Percentiles rank a stretch among this genome's conserved stretches.
Evolutionary conservation across 1,284 basidiomycete genomes (phyloP).

Genomic region (Rhodotorula sp.): DNA sequence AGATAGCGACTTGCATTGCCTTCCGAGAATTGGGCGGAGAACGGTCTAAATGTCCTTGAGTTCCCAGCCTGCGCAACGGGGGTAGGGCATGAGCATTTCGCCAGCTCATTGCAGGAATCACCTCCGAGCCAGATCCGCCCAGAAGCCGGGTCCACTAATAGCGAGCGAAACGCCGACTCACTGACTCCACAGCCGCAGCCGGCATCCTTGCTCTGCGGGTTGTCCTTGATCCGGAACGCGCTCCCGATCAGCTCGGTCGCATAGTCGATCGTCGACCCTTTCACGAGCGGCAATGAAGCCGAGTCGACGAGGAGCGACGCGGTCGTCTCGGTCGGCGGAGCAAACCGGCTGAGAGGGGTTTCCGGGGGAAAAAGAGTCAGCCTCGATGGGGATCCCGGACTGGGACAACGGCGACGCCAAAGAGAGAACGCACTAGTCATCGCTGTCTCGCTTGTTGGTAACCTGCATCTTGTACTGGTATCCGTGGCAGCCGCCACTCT

Average conservation of each 20-base stretch:
- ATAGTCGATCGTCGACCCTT: conserved; percentile 80
- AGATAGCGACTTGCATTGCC: too few relatives aligned
- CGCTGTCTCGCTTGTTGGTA: conserved; percentile 57
- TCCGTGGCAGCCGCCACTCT: conserved; percentile 87
- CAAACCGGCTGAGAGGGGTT: conserved; percentile 26
- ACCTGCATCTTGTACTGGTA: conserved; percentile 88
- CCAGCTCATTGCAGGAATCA: too few relatives aligned
- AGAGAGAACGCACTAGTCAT: conserved; percentile 69
- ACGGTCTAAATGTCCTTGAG: conserved; percentile 19
- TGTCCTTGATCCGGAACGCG: conserved; percentile 72
- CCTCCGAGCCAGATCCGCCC: not conserved
- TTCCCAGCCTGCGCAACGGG: conserved; percentile 23
- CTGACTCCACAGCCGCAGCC: conserved; percentile 89
- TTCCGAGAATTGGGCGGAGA: not conserved
- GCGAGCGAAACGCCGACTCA: conserved; percentile 14
- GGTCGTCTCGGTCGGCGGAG: not conserved
- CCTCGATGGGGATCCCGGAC: not conserved
- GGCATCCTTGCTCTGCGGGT: conserved; percentile 71
- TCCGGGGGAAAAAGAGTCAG: too few relatives aligned
- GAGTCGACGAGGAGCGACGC: conserved; percentile 68
- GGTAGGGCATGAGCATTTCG: too few relatives aligned
- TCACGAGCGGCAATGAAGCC: conserved; percentile 71
- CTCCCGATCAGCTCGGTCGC: conserved; percentile 88
- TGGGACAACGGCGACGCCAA: not conserved
- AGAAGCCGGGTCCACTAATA: not conserved